Conservation (phyloP, 305 asterid genomes). For the Rubia tinctorum region DNA sequence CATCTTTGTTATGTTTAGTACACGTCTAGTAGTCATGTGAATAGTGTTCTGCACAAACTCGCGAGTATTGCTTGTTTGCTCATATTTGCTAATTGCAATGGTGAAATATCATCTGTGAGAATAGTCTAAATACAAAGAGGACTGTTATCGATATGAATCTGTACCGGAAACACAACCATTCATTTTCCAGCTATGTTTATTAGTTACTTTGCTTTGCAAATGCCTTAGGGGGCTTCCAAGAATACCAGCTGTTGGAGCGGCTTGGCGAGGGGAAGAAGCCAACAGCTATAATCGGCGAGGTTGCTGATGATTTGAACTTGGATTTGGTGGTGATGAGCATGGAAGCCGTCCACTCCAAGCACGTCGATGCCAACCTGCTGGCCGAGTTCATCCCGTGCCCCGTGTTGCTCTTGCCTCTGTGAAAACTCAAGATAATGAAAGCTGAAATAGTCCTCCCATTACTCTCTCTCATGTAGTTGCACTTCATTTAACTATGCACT, state of each 20-base stretch:
- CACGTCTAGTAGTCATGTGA: too few relatives aligned
- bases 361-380: slow-evolving; percentile 83
- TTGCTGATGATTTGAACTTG: slow-evolving; percentile 90
- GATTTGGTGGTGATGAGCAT: slow-evolving; percentile 89
- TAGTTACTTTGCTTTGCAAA: not conserved
- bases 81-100: not conserved
- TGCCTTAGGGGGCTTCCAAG: slow-evolving; percentile 68
- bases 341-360: slow-evolving; percentile 95
- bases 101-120: not conserved
- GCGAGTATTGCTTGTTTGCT: not conserved
- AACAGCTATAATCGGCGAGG: slow-evolving; percentile 90
- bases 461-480: not conserved
- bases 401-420: slow-evolving; percentile 74
- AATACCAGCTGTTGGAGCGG: slow-evolving; percentile 75
- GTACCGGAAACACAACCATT: not conserved
- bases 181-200: not conserved
- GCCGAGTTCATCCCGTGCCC: slow-evolving; percentile 99
- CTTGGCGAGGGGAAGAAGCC: slow-evolving; percentile 91
- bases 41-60: not conserved
- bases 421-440: slow-evolving; percentile 12
- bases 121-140: not conserved
- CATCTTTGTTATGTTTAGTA: not conserved
- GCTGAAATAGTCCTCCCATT: not conserved
- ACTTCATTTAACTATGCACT: not conserved
- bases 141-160: not conserved